phyloP scores from a whole-genome alignment of 805 yeast genomes.

The Brettanomyces custersianus region DNA sequence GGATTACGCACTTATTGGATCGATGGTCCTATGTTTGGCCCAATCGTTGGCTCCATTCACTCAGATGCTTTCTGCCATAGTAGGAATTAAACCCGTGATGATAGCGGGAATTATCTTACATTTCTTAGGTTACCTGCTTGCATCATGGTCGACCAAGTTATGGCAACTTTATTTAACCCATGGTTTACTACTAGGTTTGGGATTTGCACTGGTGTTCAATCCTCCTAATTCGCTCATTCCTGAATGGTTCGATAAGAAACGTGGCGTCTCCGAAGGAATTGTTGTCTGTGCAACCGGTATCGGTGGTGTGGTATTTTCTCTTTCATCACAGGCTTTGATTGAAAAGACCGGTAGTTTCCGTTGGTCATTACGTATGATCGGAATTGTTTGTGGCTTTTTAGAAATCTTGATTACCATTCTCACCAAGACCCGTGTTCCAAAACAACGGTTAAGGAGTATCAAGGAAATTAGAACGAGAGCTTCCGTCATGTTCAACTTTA shows the following conservation, averaged over 20 bases:
- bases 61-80: conserved; percentile 12
- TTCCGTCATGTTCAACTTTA: conserved; percentile 12
- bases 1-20: conserved; percentile 58
- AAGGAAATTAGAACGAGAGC: conserved; percentile 12
- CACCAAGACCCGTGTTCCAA: conserved; percentile 33
- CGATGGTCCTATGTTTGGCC: conserved; percentile 23
- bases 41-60: conserved; percentile 18
- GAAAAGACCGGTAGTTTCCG: conserved; percentile 25
- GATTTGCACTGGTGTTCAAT: conserved; percentile 39
- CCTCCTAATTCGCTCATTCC: conserved; percentile 44
- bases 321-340: conserved; percentile 29
- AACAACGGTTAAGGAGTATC: conserved; percentile 9
- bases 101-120: conserved; percentile 33
- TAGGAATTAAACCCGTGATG: conserved; percentile 17
- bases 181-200: conserved; percentile 44
- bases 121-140: conserved; percentile 33
- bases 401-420: conserved; percentile 33
- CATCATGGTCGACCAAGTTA: conserved; percentile 15
- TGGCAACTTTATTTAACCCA: conserved; percentile 47
- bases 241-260: conserved; percentile 46
- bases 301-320: conserved; percentile 33
- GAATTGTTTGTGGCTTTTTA: conserved; percentile 28
- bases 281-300: conserved; percentile 33
- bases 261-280: conserved; percentile 35
- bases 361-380: conserved; percentile 37